Percentiles rank a stretch among this genome's conserved stretches.
These are phyloP conservation scores for Chalciporus piperatus DNA, from an alignment of 768 basidiomycete genomes.

Conservation along the genomic window DNA sequence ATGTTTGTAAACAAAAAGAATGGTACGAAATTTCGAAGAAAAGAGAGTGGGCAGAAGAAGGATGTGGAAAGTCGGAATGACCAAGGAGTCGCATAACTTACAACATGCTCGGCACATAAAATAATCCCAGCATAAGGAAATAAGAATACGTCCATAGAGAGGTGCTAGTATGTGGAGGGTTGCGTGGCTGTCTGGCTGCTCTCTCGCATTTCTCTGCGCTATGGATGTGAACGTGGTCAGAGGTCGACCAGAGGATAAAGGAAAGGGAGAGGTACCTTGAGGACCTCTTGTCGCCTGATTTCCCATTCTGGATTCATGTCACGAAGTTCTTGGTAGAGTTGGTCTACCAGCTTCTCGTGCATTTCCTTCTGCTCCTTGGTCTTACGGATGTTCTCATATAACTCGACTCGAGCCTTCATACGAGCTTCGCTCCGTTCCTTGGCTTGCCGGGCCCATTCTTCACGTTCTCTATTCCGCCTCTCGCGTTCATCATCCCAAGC, in stretches of 20 bases:
- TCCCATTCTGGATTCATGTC: constrained; percentile 62
- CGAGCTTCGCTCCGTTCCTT: constrained; percentile 49
- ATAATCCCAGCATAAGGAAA: constrained; percentile 18
- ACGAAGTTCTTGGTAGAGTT: constrained; percentile 54
- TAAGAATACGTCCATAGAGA: constrained; percentile 34
- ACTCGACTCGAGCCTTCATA: constrained; percentile 40
- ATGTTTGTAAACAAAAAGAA: constrained; percentile 8
- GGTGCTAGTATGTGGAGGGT: constrained; percentile 10
- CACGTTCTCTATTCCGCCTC: constrained; percentile 46
- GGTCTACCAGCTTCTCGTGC: constrained; percentile 44
- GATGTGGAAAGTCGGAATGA: constrained; percentile 1
- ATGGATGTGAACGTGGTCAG: constrained; percentile 9
- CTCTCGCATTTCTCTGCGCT: constrained; percentile 32
- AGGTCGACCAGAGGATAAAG: not conserved
- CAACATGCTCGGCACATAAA: constrained; percentile 26
- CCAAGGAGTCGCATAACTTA: constrained; percentile 10
- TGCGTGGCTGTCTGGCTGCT: constrained; percentile 21
- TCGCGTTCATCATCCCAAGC: constrained; percentile 37
- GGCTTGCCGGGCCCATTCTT: constrained; percentile 51
- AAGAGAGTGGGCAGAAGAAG: constrained; percentile 3
- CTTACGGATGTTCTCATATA: constrained; percentile 36
- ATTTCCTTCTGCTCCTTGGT: constrained; percentile 41
- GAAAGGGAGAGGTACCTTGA: constrained; percentile 41
- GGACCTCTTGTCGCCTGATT: constrained; percentile 47
- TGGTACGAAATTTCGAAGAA: not conserved